These are phyloP conservation scores for Cercospora brassicicola DNA, from an alignment of 2,329 filamentous ascomycete genomes.

Conservation along the genomic window DNA sequence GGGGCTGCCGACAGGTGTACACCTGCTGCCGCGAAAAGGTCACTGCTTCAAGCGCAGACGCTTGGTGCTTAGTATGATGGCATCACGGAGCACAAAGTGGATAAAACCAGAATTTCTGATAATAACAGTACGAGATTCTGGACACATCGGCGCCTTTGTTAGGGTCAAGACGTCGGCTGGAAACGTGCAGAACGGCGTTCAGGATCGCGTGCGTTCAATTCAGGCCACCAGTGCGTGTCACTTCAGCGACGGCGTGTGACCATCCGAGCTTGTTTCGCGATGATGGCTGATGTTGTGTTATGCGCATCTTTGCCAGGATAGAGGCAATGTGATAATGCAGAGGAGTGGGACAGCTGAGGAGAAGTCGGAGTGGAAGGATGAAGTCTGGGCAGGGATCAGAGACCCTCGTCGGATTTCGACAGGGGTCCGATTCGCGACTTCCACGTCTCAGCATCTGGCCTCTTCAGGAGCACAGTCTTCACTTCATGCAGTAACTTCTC, in stretches of 20 bases:
- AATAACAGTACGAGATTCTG: background rate
- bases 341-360: background rate
- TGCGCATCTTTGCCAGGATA: background rate
- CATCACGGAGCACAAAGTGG: background rate
- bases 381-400: background rate
- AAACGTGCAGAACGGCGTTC: background rate
- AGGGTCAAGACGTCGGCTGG: no score
- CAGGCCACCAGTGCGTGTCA: background rate
- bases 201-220: background rate
- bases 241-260: background rate
- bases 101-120: no score
- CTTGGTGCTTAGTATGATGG: background rate
- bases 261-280: background rate
- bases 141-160: background rate
- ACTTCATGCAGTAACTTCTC: background rate
- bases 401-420: background rate
- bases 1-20: background rate
- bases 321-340: background rate
- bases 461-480: slow-evolving; percentile 1
- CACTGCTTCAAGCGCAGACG: background rate
- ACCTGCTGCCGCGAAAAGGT: background rate
- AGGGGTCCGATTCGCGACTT: slow-evolving; percentile 2
- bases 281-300: background rate
- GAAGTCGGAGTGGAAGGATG: background rate
- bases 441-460: background rate